Conservation (phyloP, 805 yeast species). For the Scheffersomyces amazonensis region DNA sequence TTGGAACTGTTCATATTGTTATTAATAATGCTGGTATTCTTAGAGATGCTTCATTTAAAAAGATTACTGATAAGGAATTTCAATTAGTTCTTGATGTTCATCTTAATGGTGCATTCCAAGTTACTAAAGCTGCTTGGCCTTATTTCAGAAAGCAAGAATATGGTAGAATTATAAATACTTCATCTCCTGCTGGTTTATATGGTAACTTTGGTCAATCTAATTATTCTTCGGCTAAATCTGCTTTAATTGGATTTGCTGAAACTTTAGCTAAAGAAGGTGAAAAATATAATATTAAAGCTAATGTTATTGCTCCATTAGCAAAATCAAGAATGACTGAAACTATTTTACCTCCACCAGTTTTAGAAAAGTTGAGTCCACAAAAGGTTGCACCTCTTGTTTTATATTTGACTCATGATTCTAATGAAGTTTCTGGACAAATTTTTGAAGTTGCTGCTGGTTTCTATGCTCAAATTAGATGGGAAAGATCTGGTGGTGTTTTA, state of each 20-base stretch:
- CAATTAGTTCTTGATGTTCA: constrained; percentile 81
- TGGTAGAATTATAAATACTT: constrained; percentile 90
- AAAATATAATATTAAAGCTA: constrained; percentile 77
- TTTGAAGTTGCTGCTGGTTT: constrained; percentile 95
- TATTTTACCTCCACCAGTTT: constrained; percentile 78
- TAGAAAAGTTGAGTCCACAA: constrained; percentile 79
- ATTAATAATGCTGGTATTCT: constrained; percentile 95
- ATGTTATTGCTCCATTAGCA: constrained; percentile 92
- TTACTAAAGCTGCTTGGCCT: constrained; percentile 91
- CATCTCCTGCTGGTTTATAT: constrained; percentile 95
- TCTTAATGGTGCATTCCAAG: constrained; percentile 82
- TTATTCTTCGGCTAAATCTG: constrained; percentile 91
- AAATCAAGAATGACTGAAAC: constrained; percentile 95
- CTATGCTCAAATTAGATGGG: constrained; percentile 91
- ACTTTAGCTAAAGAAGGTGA: constrained; percentile 94
- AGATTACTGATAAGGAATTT: constrained; percentile 81
- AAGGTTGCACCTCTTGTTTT: constrained; percentile 90
- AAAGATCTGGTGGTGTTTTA: constrained; percentile 81
- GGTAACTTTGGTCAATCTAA: constrained; percentile 98
- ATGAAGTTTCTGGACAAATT: constrained; percentile 64
- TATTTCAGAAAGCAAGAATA: constrained; percentile 76
- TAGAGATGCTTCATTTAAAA: constrained; percentile 82
- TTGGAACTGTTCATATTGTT: constrained; percentile 85
- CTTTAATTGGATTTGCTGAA: constrained; percentile 86
- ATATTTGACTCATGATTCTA: constrained; percentile 66